Evolutionary conservation across 768 basidiomycete species (phyloP).

Genomic region (Termitomyces sp.): DNA sequence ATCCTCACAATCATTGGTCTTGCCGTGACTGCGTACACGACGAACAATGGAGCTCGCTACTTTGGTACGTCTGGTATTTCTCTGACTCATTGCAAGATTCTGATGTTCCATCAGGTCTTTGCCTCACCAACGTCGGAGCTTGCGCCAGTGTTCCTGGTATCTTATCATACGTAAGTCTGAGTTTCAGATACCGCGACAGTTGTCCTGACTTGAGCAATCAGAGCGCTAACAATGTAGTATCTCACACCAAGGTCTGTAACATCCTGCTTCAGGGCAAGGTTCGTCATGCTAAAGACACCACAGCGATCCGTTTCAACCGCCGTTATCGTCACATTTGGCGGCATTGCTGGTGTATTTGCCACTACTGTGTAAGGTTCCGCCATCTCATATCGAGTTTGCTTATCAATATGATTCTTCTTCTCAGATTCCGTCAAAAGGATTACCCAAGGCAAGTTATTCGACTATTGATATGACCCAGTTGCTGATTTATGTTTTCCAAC

Average conservation of each 20-base stretch:
- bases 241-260: slow-evolving; percentile 26
- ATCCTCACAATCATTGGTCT: slow-evolving; percentile 28
- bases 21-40: slow-evolving; percentile 23
- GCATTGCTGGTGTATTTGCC: slow-evolving; percentile 32
- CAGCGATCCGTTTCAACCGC: slow-evolving; percentile 34
- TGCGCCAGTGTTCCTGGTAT: slow-evolving; percentile 30
- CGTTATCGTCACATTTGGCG: slow-evolving; percentile 27
- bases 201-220: background rate
- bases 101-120: slow-evolving; percentile 15
- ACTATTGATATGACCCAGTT: background rate
- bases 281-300: background rate
- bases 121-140: slow-evolving; percentile 28
- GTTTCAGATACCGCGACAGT: background rate
- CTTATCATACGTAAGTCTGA: slow-evolving; percentile 28
- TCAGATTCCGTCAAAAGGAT: slow-evolving; percentile 26
- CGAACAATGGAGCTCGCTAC: slow-evolving; percentile 24
- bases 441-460: slow-evolving; percentile 20
- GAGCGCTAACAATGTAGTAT: slow-evolving; percentile 15
- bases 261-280: background rate
- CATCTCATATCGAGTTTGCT: background rate
- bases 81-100: background rate
- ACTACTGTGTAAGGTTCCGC: slow-evolving; percentile 24
- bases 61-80: slow-evolving; percentile 14
- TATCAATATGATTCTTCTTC: background rate
- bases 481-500: background rate